phyloP scores from a whole-genome alignment of 108 stramenopile species.

The Fragilaria radians region DNA sequence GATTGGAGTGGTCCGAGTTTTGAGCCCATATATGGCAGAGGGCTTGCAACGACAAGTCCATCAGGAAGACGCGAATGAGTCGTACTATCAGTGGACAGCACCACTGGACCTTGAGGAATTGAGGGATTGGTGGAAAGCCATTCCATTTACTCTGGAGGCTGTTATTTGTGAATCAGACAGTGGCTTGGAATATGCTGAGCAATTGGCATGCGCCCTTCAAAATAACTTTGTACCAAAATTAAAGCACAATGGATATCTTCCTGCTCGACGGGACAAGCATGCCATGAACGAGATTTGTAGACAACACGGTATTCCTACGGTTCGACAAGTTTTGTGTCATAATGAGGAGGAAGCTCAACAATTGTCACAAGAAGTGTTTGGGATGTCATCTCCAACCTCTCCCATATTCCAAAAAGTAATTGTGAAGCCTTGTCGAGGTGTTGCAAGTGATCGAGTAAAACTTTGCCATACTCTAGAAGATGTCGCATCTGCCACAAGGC shows the following conservation, averaged over 20 bases:
- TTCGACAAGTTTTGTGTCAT: background rate
- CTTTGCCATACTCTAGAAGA: conserved; percentile 48
- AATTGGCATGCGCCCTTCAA: conserved; percentile 35
- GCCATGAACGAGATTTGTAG: conserved; percentile 44
- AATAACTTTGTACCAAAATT: background rate
- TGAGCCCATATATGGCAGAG: background rate
- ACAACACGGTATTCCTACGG: background rate
- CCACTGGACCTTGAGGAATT: conserved; percentile 8
- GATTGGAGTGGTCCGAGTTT: conserved; percentile 7
- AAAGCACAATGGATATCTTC: conserved; percentile 38
- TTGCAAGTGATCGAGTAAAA: conserved; percentile 75
- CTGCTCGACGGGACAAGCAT: conserved; percentile 42
- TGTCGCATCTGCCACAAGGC: conserved; percentile 40
- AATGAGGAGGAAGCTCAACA: background rate
- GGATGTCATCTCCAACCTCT: background rate
- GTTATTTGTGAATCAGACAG: conserved; percentile 44
- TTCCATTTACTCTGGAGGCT: conserved; percentile 36
- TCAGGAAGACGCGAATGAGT: background rate
- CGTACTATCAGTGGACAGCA: background rate
- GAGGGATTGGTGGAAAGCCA: conserved; percentile 22
- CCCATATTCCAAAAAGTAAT: conserved; percentile 38
- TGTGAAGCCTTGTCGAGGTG: conserved; percentile 75
- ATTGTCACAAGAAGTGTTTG: background rate
- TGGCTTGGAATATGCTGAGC: conserved; percentile 48
- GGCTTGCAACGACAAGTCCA: conserved; percentile 14